Evolutionary conservation across 169 alveolate species (phyloP).

Genomic region (Neospora caninum): DNA sequence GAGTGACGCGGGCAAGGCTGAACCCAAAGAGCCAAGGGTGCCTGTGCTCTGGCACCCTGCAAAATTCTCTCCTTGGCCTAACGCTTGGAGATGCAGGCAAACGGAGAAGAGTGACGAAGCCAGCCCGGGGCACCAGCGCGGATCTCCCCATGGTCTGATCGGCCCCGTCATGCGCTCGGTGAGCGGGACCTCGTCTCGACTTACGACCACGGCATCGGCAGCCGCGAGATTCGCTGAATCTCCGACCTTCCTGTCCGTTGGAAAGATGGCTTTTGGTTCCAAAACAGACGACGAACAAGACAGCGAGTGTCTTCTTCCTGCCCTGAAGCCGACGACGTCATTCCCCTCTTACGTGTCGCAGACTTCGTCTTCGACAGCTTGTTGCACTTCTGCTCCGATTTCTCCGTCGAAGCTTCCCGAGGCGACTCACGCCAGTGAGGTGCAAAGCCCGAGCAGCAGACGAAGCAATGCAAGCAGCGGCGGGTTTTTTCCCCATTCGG

Average conservation of each 20-base stretch:
- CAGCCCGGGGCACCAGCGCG: neutral
- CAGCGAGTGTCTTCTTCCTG: neutral
- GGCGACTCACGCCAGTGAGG: neutral
- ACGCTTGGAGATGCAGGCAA: neutral
- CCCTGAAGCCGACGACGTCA: neutral
- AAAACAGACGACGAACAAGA: neutral
- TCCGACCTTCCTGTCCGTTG: neutral
- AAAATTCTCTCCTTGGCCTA: too few species aligned
- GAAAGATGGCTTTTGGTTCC: neutral
- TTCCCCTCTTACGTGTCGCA: constrained; percentile 3
- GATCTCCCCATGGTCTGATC: neutral
- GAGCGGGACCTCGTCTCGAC: neutral
- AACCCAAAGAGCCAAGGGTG: neutral
- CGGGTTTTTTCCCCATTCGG: neutral
- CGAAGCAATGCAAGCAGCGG: neutral
- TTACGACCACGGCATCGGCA: neutral
- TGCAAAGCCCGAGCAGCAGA: constrained; percentile 18
- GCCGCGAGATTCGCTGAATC: neutral
- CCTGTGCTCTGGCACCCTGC: neutral
- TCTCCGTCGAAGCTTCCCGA: constrained; percentile 15
- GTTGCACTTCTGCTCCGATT: neutral
- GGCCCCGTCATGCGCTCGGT: neutral
- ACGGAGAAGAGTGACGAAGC: neutral
- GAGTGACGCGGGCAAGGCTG: neutral
- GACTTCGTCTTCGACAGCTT: neutral